Percentiles rank a stretch among this genome's conserved stretches.
Evolutionary conservation across 106 monocot genomes (phyloP).

Genomic region (Acanthochlamys bracteata): DNA sequence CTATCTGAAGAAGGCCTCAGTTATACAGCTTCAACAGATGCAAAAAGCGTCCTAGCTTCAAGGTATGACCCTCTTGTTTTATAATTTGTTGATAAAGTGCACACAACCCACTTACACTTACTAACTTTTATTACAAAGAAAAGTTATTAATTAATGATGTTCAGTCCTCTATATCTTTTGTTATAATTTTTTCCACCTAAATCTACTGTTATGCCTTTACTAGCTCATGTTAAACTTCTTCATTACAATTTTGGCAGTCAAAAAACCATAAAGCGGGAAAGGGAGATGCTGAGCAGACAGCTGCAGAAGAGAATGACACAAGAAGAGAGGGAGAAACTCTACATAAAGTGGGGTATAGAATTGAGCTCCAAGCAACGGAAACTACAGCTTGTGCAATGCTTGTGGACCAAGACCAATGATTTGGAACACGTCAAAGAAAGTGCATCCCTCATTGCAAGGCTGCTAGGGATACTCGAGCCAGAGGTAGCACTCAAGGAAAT

Average conservation of each 20-base stretch:
- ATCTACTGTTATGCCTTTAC: background rate
- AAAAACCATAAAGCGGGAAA: slow-evolving; percentile 54
- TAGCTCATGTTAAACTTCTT: background rate
- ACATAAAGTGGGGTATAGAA: slow-evolving; percentile 64
- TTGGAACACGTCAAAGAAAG: slow-evolving; percentile 66
- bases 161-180: background rate
- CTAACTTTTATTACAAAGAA: background rate
- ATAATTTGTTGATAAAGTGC: background rate
- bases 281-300: slow-evolving; percentile 54
- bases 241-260: slow-evolving; percentile 34
- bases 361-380: slow-evolving; percentile 69
- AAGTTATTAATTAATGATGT: background rate
- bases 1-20: slow-evolving; percentile 2
- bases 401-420: slow-evolving; percentile 59
- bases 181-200: background rate
- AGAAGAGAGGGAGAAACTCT: slow-evolving; percentile 52
- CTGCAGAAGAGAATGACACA: slow-evolving; percentile 43
- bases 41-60: slow-evolving; percentile 19
- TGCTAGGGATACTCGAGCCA: slow-evolving; percentile 45
- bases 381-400: slow-evolving; percentile 32
- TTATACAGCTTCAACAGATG: slow-evolving; percentile 7
- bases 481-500: slow-evolving; percentile 60
- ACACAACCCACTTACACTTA: too few relatives aligned
- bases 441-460: slow-evolving; percentile 59
- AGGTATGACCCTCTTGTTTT: slow-evolving; percentile 23